Conservation (phyloP, 1,284 basidiomycete genomes). For the Cryptococcus deneoformans region DNA sequence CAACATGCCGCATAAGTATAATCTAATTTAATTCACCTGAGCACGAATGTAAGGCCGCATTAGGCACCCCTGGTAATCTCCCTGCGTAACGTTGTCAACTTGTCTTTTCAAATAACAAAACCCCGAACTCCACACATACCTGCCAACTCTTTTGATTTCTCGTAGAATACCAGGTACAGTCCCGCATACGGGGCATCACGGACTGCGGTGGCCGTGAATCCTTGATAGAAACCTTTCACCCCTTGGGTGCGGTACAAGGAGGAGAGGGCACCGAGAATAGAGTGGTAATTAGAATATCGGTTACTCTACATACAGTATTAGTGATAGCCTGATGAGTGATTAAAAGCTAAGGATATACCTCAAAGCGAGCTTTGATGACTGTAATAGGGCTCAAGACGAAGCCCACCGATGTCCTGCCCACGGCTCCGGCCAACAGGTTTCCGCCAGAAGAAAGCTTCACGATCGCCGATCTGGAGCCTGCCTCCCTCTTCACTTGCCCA, state of each 20-base stretch:
- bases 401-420: slow-evolving; percentile 79
- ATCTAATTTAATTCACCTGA: slow-evolving; percentile 24
- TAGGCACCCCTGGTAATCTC: slow-evolving; percentile 33
- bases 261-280: slow-evolving; percentile 60
- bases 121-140: neutral
- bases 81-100: slow-evolving; percentile 52
- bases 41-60: slow-evolving; percentile 46
- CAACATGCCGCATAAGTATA: slow-evolving; percentile 2
- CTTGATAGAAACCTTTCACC: slow-evolving; percentile 78
- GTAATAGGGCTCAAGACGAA: slow-evolving; percentile 91
- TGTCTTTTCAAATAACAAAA: slow-evolving; percentile 15
- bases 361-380: slow-evolving; percentile 90
- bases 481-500: slow-evolving; percentile 4
- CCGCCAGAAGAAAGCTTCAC: slow-evolving; percentile 75
- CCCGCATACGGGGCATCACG: slow-evolving; percentile 97
- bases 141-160: slow-evolving; percentile 70
- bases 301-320: slow-evolving; percentile 56
- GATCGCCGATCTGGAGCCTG: slow-evolving; percentile 51
- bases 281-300: slow-evolving; percentile 66
- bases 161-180: slow-evolving; percentile 88
- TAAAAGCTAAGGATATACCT: slow-evolving; percentile 58
- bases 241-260: slow-evolving; percentile 66
- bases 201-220: slow-evolving; percentile 83
- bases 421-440: slow-evolving; percentile 85
- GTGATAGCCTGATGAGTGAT: neutral